A percentile compares a stretch with the other conserved stretches of the same genome.
These are phyloP conservation scores for Globisporangium ultimum DNA, from an alignment of 352 stramenopile species.

Conservation along the genomic window DNA sequence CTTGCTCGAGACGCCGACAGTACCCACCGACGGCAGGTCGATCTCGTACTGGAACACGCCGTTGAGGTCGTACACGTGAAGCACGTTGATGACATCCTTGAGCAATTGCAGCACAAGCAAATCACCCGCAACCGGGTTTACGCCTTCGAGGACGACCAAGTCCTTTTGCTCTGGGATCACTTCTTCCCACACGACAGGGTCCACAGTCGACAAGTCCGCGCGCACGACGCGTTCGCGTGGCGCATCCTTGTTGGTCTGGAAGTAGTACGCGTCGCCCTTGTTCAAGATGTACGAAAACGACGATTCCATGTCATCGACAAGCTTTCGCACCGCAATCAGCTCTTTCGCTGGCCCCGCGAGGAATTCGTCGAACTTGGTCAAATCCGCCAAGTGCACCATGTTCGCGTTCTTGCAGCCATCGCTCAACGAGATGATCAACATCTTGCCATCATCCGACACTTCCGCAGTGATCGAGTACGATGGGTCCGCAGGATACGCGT, in stretches of 20 bases:
- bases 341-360: conserved; percentile 26
- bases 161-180: conserved; percentile 80
- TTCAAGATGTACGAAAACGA: conserved; percentile 87
- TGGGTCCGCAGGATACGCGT: conserved; percentile 71
- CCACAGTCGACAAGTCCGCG: conserved; percentile 19
- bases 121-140: conserved; percentile 60
- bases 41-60: conserved; percentile 78
- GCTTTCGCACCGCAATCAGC: conserved; percentile 56
- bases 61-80: conserved; percentile 78
- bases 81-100: conserved; percentile 77
- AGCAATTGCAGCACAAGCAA: conserved; percentile 75
- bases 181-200: conserved; percentile 56
- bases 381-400: conserved; percentile 76
- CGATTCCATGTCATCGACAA: conserved; percentile 86
- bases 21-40: conserved; percentile 59
- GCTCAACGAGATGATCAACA: conserved; percentile 67
- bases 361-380: conserved; percentile 49
- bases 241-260: conserved; percentile 82
- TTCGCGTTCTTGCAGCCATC: conserved; percentile 90
- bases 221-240: conserved; percentile 75
- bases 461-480: conserved; percentile 61
- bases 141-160: conserved; percentile 69
- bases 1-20: conserved; percentile 65
- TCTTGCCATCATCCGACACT: conserved; percentile 79
- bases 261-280: conserved; percentile 85